Percentiles rank a stretch among this genome's conserved stretches.
These are phyloP conservation scores for Poronia punctata DNA, from an alignment of 495 filamentous ascomycete species.

Conservation along the genomic window DNA sequence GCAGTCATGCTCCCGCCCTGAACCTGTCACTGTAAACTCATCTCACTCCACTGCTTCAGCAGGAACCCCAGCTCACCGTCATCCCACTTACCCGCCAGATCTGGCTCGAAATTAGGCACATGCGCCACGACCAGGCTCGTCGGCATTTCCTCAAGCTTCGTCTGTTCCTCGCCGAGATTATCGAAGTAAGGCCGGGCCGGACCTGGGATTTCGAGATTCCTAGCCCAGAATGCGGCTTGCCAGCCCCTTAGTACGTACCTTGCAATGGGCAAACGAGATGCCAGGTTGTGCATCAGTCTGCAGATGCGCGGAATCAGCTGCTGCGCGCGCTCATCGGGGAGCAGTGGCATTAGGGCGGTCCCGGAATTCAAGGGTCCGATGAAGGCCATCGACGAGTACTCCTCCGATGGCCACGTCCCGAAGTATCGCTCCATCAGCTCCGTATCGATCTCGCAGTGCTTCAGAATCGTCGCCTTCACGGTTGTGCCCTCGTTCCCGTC, in stretches of 20 bases:
- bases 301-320: slow-evolving; percentile 5
- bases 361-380: slow-evolving; percentile 4
- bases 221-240: background rate
- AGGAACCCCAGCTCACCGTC: slow-evolving; percentile 4
- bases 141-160: background rate
- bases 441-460: background rate
- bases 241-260: slow-evolving; percentile 3
- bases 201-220: background rate
- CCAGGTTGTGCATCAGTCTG: background rate
- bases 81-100: background rate
- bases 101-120: background rate
- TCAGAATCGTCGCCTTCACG: background rate
- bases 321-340: background rate
- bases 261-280: slow-evolving; percentile 2
- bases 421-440: slow-evolving; percentile 8
- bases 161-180: background rate
- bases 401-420: background rate
- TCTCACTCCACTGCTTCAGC: background rate
- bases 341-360: slow-evolving; percentile 3
- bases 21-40: slow-evolving; percentile 3
- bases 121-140: background rate
- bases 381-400: slow-evolving; percentile 8
- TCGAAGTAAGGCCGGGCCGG: slow-evolving; percentile 1
- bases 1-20: no score
- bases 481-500: background rate